These are phyloP conservation scores for Rhynchosporium agropyri DNA, from an alignment of 2,329 filamentous ascomycete species.

Conservation along the genomic window DNA sequence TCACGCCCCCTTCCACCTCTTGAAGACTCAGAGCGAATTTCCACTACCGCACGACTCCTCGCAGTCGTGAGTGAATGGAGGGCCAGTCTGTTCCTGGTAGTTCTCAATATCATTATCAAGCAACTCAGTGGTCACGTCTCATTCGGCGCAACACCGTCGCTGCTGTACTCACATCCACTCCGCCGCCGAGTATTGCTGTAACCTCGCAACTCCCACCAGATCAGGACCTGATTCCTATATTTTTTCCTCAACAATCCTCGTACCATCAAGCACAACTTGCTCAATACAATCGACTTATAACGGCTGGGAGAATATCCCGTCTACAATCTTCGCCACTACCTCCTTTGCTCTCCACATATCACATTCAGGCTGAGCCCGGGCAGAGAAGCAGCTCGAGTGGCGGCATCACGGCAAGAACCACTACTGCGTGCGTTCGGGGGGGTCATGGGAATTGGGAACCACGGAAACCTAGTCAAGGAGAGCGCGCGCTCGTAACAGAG, in stretches of 20 bases:
- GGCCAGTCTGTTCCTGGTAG: constrained; percentile 39
- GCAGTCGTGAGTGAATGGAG: constrained; percentile 43
- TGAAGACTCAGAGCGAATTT: constrained; percentile 9
- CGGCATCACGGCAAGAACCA: constrained; percentile 38
- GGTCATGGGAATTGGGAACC: constrained; percentile 63
- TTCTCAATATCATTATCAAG: constrained; percentile 44
- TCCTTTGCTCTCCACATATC: constrained; percentile 57
- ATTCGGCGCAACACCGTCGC: constrained; percentile 42
- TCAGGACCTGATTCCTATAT: constrained; percentile 58
- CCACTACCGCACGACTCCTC: constrained; percentile 29
- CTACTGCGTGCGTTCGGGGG: constrained; percentile 53
- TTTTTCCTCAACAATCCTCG: constrained; percentile 60
- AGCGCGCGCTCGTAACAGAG: constrained; percentile 62
- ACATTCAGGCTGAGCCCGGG: constrained; percentile 56
- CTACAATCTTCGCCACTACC: constrained; percentile 59
- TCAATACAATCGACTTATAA: constrained; percentile 67
- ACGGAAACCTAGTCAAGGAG: constrained; percentile 60
- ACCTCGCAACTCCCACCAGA: constrained; percentile 45
- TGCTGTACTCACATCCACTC: constrained; percentile 31
- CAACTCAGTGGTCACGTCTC: constrained; percentile 43
- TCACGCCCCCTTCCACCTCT: background rate
- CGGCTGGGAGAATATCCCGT: constrained; percentile 52
- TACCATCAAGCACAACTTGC: constrained; percentile 64
- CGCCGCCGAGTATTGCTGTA: constrained; percentile 37
- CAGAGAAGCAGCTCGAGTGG: constrained; percentile 57